phyloP scores from a whole-genome alignment of 1,139 yeast species.

The Yamadazyma atmosphaerica region DNA sequence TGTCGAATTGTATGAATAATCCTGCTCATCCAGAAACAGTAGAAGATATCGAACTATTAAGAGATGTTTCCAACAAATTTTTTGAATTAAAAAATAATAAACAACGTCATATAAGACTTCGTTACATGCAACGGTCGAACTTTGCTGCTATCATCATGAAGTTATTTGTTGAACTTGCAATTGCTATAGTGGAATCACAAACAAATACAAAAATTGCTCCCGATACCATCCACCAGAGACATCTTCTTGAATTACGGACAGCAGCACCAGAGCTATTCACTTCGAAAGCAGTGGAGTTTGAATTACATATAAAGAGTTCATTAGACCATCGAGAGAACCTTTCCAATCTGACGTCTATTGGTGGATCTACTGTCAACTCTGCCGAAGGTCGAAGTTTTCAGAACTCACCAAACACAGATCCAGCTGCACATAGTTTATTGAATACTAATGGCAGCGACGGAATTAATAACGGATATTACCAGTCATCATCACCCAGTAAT shows the following conservation, averaged over 20 bases:
- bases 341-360: background rate
- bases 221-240: conserved; percentile 4
- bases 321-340: conserved; percentile 9
- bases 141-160: conserved; percentile 21
- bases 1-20: conserved; percentile 34
- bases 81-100: conserved; percentile 7
- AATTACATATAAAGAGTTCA: conserved; percentile 6
- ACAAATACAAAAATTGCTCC: conserved; percentile 5
- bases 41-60: conserved; percentile 31
- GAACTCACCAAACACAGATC: conserved; percentile 1
- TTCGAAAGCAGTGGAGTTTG: conserved; percentile 4
- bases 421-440: conserved; percentile 1
- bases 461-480: conserved; percentile 1
- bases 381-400: conserved; percentile 1
- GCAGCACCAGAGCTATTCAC: conserved; percentile 15
- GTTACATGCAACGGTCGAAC: conserved; percentile 12
- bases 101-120: background rate
- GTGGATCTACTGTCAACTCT: conserved; percentile 1
- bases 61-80: conserved; percentile 23
- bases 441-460: background rate
- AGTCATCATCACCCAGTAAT: conserved; percentile 20
- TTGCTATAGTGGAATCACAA: conserved; percentile 16
- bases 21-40: conserved; percentile 29
- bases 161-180: conserved; percentile 21
- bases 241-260: conserved; percentile 7